These are phyloP conservation scores for Mrakia hoshinonis DNA, from an alignment of 768 basidiomycete genomes.

Conservation along the genomic window DNA sequence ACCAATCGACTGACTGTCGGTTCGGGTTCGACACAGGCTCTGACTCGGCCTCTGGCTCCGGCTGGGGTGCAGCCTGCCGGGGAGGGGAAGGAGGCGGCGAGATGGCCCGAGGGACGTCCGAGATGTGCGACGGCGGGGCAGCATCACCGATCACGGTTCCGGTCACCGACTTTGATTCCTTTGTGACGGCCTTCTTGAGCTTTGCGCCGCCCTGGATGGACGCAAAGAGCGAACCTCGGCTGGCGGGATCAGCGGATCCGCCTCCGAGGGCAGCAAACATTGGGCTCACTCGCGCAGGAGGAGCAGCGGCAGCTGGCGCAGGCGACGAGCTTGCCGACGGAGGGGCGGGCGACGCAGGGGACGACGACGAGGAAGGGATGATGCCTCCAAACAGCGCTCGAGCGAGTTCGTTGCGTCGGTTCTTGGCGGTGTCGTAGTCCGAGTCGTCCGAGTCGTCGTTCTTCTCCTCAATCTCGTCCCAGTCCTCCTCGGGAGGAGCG, in stretches of 20 bases:
- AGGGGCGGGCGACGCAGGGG: conserved; percentile 5
- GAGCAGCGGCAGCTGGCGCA: conserved; percentile 36
- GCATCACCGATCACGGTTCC: conserved; percentile 67
- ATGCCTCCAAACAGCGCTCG: conserved; percentile 67
- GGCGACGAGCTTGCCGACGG: conserved; percentile 39
- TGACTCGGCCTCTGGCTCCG: conserved; percentile 13
- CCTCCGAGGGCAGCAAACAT: conserved; percentile 44
- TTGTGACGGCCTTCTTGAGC: conserved; percentile 66
- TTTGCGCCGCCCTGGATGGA: conserved; percentile 69
- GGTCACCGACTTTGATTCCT: conserved; percentile 60
- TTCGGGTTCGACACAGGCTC: conserved; percentile 43
- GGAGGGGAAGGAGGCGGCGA: conserved; percentile 39
- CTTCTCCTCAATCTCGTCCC: conserved; percentile 73
- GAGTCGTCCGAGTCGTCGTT: conserved; percentile 54
- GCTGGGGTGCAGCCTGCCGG: neutral
- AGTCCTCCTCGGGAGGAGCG: conserved; percentile 60
- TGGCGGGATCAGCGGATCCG: conserved; percentile 32
- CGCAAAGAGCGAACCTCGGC: conserved; percentile 56
- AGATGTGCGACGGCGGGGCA: conserved; percentile 63
- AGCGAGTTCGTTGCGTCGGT: conserved; percentile 62
- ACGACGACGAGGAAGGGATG: conserved; percentile 44
- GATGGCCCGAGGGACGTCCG: conserved; percentile 40
- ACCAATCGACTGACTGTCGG: conserved; percentile 84
- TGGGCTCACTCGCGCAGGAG: conserved; percentile 37
- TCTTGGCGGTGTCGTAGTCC: conserved; percentile 60